Conservation (phyloP, 345 rosid genomes). For the Melastoma malabathricum region DNA sequence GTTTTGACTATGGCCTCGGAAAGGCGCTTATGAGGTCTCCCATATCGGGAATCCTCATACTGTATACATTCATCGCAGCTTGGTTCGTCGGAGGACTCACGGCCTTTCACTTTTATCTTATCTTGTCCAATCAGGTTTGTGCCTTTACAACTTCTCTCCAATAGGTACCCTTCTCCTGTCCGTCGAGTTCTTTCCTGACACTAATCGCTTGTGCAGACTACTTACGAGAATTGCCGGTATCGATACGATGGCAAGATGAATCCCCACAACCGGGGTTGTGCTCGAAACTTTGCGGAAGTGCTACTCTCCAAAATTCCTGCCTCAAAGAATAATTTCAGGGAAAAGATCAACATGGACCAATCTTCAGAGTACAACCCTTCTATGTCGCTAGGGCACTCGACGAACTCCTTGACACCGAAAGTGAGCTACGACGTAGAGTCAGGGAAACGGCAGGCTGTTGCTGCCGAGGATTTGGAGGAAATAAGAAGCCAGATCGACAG, state of each 20-base stretch:
- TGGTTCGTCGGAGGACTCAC: constrained; percentile 97
- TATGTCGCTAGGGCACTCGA: constrained; percentile 16
- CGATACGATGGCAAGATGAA: constrained; percentile 55
- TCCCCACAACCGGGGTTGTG: constrained; percentile 49
- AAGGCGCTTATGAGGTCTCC: constrained; percentile 58
- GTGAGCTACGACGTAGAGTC: constrained; percentile 28
- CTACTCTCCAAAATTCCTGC: constrained; percentile 42
- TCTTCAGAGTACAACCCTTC: constrained; percentile 17
- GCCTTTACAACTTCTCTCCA: not conserved
- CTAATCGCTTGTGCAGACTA: constrained; percentile 43
- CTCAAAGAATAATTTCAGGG: constrained; percentile 49
- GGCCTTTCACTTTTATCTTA: constrained; percentile 66
- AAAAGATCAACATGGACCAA: constrained; percentile 24
- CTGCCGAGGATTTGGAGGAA: constrained; percentile 51
- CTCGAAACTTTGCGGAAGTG: constrained; percentile 23
- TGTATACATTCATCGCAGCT: constrained; percentile 51
- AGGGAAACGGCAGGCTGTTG: constrained; percentile 44
- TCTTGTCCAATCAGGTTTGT: constrained; percentile 6
- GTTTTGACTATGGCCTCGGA: constrained; percentile 36
- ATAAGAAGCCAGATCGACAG: constrained; percentile 37
- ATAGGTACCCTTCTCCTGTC: not conserved
- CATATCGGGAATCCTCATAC: constrained; percentile 57
- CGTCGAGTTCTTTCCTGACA: not conserved
- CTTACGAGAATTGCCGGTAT: constrained; percentile 38
- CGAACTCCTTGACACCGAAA: constrained; percentile 31